Percentiles rank a stretch among this genome's conserved stretches.
These are phyloP conservation scores for Agarophyton chilense DNA, from an alignment of 23 red algal genomes.

Conservation along the genomic window DNA sequence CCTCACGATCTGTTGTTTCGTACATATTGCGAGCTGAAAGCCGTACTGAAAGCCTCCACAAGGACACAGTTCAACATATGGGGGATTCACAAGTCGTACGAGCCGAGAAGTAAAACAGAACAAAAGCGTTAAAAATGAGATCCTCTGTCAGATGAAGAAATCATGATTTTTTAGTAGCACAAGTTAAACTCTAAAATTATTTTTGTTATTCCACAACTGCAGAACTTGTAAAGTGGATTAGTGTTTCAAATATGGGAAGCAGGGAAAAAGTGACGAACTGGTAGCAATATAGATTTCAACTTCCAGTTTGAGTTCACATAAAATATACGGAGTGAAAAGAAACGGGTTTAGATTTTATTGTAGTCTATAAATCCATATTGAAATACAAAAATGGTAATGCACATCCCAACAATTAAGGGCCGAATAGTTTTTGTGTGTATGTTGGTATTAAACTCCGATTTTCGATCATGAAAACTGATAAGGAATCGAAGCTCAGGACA, in stretches of 20 bases:
- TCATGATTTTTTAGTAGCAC: background rate
- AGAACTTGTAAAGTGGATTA: background rate
- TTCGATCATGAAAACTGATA: no score
- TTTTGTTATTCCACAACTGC: background rate
- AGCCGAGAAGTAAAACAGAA: background rate
- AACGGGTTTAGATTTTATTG: background rate
- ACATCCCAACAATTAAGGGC: constrained; percentile 19
- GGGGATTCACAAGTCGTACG: background rate
- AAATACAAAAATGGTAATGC: constrained; percentile 8
- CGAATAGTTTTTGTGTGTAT: no score
- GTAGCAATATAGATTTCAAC: background rate
- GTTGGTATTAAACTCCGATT: no score
- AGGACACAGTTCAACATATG: constrained; percentile 10
- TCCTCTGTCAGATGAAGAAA: constrained; percentile 3
- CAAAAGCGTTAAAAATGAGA: constrained; percentile 10
- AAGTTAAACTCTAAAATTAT: background rate
- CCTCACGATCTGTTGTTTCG: background rate
- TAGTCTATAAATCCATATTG: constrained; percentile 27
- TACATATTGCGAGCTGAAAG: background rate
- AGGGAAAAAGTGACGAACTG: background rate
- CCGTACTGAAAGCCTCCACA: constrained; percentile 25
- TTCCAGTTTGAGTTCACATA: constrained; percentile 6
- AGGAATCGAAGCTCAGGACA: background rate
- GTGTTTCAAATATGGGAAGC: background rate
- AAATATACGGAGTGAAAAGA: background rate